These are phyloP conservation scores for Podaxis pistillaris DNA, from an alignment of 768 basidiomycete species.

Conservation along the genomic window DNA sequence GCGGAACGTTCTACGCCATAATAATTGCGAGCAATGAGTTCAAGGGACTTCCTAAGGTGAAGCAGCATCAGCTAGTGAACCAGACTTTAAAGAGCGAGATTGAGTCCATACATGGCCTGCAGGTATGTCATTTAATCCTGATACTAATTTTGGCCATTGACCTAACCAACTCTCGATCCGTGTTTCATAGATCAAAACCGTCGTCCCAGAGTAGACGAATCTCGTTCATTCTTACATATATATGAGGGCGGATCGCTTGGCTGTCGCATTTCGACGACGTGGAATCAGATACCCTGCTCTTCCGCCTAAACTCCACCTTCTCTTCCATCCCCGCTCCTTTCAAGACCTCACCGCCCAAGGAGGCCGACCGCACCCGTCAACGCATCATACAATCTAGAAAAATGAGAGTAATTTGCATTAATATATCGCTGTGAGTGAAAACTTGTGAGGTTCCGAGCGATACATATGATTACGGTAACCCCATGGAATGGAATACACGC, in stretches of 20 bases:
- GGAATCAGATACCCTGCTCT: background rate
- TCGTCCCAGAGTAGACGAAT: conserved; percentile 9
- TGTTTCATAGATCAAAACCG: conserved; percentile 26
- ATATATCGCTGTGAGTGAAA: too few relatives aligned
- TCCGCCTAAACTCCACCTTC: background rate
- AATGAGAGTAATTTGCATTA: too few relatives aligned
- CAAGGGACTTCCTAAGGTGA: conserved; percentile 81
- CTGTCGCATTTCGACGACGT: background rate
- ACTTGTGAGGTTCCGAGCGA: too few relatives aligned
- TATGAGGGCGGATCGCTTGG: background rate
- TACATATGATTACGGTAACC: too few relatives aligned
- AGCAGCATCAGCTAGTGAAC: conserved; percentile 92
- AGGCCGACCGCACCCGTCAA: too few relatives aligned
- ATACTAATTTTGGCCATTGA: background rate
- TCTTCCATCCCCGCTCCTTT: background rate
- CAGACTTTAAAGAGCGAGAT: conserved; percentile 87
- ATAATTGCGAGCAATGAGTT: conserved; percentile 82
- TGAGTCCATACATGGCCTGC: conserved; percentile 87
- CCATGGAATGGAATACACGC: too few relatives aligned
- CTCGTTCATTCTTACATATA: background rate
- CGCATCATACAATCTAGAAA: too few relatives aligned
- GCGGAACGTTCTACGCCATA: conserved; percentile 96
- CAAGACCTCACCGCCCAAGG: background rate
- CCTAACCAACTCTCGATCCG: background rate
- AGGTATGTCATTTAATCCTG: conserved; percentile 52